Percentiles rank a stretch among this genome's conserved stretches.
These are phyloP conservation scores for Podospora appendiculata DNA, from an alignment of 495 filamentous ascomycete species.

Conservation along the genomic window DNA sequence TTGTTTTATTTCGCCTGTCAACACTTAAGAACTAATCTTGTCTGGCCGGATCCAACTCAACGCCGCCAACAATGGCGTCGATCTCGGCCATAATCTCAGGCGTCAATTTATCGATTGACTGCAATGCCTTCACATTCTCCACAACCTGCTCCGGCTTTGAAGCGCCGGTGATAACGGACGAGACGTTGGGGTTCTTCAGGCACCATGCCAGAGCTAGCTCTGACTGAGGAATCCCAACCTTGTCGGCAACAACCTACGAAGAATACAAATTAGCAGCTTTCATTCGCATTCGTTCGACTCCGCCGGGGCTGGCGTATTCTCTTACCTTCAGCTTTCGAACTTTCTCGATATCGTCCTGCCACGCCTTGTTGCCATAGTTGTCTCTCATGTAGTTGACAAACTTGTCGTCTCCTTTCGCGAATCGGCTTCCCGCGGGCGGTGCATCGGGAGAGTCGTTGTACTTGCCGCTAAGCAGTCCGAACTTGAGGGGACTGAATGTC, in stretches of 20 bases:
- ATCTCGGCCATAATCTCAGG: constrained; percentile 62
- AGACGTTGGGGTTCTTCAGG: constrained; percentile 64
- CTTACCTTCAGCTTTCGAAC: constrained; percentile 33
- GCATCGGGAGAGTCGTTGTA: constrained; percentile 56
- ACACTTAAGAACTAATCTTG: constrained; percentile 4
- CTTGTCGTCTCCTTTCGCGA: constrained; percentile 28
- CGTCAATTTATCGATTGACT: constrained; percentile 51
- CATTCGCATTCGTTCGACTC: no score
- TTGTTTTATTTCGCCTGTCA: no score
- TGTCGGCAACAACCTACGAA: constrained; percentile 43
- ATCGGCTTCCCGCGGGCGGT: constrained; percentile 42
- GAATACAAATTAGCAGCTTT: no score
- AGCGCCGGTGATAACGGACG: constrained; percentile 63
- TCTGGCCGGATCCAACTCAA: constrained; percentile 17
- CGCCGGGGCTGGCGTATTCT: no score
- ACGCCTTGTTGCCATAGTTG: constrained; percentile 20
- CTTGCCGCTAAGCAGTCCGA: constrained; percentile 65
- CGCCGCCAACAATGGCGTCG: constrained; percentile 38
- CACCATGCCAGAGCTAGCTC: constrained; percentile 63
- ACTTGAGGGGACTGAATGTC: constrained; percentile 58
- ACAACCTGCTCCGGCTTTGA: constrained; percentile 59
- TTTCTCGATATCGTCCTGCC: constrained; percentile 27
- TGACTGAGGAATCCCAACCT: constrained; percentile 52
- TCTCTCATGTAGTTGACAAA: constrained; percentile 30
- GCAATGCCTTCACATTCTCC: constrained; percentile 55